Evolutionary conservation across 768 basidiomycete species (phyloP), one percentile per base, ranked within the genome.

Genomic region (Chalciporus chontae): DNA sequence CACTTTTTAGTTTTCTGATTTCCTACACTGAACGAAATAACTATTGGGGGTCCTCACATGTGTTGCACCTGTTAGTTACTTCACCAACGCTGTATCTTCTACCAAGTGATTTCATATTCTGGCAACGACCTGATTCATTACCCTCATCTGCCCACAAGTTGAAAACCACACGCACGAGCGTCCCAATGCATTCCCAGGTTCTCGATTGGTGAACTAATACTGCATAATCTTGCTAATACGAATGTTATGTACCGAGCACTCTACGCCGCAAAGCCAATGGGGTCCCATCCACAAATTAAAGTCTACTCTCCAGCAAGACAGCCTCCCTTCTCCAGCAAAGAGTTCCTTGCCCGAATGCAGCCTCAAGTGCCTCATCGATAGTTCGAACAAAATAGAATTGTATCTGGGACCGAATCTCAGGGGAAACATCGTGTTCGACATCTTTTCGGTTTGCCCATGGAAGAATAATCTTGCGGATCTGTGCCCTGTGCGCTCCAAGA

Each of bases 371-470:
- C 64, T 94, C 90, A 21, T 81, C 74, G 36, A 95, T 78, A 8
- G 83, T 88, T 47, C 80, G 74, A 27, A 91, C 92, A 61, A 88
- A 94, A 26, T 82, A 83, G 55, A 94, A 89, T 58, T 87, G 78
- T 76, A 93, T 87, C 59, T 85, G 81, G 26, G 77, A 75, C 36
- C 80, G 74, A 19, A 94, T 77, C 56, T 88, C 87, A 8, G 74
- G 69, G 6, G 90, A 84, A 0, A 91, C 81, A 53, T 94, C 94
- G 57, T 87, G 84, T 58, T 89, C 84, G 15, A 94, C 90, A 51
- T 96, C 91, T 59, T 91, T 91, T 47, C 83, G 75, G 61, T 95
- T 96, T 24, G 83, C 81, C 72, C 78, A 83, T 0, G 94, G 93
- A 6, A 96, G 73, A 47, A 96, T 85, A 31, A 95, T 80, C 62